phyloP scores from a whole-genome alignment of 345 rosid species.

The Euphorbia peplus region DNA sequence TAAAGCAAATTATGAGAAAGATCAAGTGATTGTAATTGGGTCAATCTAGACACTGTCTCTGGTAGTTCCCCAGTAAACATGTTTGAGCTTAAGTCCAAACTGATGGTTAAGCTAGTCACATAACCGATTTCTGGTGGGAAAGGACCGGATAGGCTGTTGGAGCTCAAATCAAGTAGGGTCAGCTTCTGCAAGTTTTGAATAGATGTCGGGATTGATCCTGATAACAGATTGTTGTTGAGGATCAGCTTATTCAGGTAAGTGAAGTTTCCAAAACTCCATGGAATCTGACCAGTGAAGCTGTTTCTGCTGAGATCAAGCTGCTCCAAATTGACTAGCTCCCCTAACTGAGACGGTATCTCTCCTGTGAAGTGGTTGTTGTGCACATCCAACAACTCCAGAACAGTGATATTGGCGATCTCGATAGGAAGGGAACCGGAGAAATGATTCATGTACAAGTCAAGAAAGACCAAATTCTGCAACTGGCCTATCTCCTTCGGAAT shows the following conservation, averaged over 20 bases:
- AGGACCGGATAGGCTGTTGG: conserved; percentile 63
- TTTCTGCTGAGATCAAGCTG: conserved; percentile 94
- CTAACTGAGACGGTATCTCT: conserved; percentile 69
- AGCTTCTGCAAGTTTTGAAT: conserved; percentile 61
- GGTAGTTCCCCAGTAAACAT: conserved; percentile 68
- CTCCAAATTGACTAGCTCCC: conserved; percentile 92
- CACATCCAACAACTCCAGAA: conserved; percentile 81
- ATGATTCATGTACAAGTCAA: conserved; percentile 84
- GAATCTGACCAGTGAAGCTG: conserved; percentile 72
- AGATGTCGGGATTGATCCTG: conserved; percentile 70
- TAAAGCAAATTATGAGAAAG: conserved; percentile 62
- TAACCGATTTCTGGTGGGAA: conserved; percentile 76
- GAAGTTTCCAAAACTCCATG: conserved; percentile 76
- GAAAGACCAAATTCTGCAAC: conserved; percentile 85
- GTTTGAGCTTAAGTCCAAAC: conserved; percentile 75
- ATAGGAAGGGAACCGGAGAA: conserved; percentile 73
- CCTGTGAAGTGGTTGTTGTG: conserved; percentile 84
- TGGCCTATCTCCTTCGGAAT: conserved; percentile 82
- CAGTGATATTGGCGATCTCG: conserved; percentile 73
- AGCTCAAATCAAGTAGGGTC: conserved; percentile 85
- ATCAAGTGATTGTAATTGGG: conserved; percentile 85
- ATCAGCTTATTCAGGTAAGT: conserved; percentile 93
- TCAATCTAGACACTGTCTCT: conserved; percentile 56
- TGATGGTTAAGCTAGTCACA: conserved; percentile 76
- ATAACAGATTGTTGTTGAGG: conserved; percentile 74